phyloP scores from a whole-genome alignment of 2,329 filamentous ascomycete genomes.

The Chaetomium globosum region DNA sequence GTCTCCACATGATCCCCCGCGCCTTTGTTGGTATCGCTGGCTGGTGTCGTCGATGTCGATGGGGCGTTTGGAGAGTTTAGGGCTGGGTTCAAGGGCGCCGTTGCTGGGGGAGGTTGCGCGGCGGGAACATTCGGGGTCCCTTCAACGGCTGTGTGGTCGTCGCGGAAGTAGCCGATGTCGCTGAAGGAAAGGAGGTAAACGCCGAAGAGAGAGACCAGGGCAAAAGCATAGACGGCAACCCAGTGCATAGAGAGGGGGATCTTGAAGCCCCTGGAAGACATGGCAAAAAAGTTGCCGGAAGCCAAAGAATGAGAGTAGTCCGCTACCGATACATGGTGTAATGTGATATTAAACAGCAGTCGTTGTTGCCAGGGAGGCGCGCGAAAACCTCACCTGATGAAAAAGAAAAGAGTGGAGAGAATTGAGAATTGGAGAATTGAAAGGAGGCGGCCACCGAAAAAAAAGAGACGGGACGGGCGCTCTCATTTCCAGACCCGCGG shows the following conservation, averaged over 20 bases:
- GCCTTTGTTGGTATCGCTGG: neutral
- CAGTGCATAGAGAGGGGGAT: neutral
- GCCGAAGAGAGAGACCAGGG: neutral
- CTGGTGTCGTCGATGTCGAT: neutral
- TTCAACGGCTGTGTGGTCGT: neutral
- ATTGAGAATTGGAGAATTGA: neutral
- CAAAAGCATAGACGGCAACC: neutral
- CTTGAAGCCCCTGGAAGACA: neutral
- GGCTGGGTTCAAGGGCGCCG: no score
- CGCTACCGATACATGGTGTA: neutral
- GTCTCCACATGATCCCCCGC: neutral
- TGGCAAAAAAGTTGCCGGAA: neutral
- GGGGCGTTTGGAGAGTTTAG: neutral
- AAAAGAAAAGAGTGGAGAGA: conserved; percentile 2
- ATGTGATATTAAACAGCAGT: neutral
- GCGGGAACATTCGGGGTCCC: neutral
- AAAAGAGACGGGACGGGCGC: neutral
- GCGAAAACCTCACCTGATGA: neutral
- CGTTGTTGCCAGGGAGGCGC: neutral
- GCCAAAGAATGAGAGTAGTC: neutral
- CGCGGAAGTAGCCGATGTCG: neutral
- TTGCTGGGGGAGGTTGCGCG: neutral
- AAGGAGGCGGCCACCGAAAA: neutral
- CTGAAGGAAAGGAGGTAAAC: neutral
- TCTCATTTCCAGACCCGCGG: neutral